Base-by-base conservation (phyloP, 805 yeast species). In the Priceomyces haplophilus region DNA sequence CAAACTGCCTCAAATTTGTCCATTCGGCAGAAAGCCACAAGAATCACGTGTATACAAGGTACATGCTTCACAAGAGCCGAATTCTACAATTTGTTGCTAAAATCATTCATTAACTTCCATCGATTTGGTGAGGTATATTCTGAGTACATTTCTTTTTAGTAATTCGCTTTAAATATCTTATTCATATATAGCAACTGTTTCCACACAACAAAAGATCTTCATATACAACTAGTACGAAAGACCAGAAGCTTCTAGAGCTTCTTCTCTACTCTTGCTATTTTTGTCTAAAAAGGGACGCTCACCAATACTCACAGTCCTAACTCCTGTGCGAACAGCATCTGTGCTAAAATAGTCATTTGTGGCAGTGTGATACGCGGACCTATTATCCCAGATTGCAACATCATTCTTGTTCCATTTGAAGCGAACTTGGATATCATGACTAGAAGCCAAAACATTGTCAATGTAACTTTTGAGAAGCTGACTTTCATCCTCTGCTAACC, bases 321-420 rank as follows among this genome's bases (percentile, higher is more conserved):
- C 47, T 32, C 47, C 44, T 3, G 47, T 44, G 16, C 47, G 37
- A 8, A 19, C 41, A 7, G 16, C 18, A 12, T 30, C 38, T 11
- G 31, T 31, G 16, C 37, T 21, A 32, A 25, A 44, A 18, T 44
- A 44, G 15, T 44, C 48, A 38, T 33, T 33, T 3, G 44, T 43
- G 20, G 48, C 51, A 30, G 45, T 40, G 31, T 47, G 51, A 41
- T 65, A 67, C 3, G 76, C 66, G 38, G 73, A 54, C 53, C 82
- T 62, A 64, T 78, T 78, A 50, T 78, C 82, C 81, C 82, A 78
- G 34, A 77, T 55, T 3, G 79, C 82, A 24, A 75, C 59, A 41
- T 56, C 58, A 29, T 66, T 53, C 38, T 67, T 62, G 42, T 59
- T 57, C 80, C 80, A 74, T 46, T 63, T 65, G 62, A 69, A 68